Base-by-base conservation (phyloP, 805 yeast genomes). In the Candida oleophila region DNA sequence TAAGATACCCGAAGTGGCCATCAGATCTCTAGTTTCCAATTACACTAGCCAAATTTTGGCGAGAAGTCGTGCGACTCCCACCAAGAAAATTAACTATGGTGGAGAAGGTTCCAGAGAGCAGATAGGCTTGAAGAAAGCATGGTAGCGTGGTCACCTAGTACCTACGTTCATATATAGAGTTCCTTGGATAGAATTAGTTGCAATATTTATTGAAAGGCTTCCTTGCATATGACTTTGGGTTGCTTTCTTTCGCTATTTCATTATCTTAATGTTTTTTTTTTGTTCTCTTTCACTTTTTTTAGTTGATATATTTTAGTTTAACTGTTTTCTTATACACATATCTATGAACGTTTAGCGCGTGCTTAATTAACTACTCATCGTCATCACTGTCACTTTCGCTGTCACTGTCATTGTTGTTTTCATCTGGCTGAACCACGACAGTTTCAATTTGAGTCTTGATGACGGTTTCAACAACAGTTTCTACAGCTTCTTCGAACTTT, bases 401-500 rank as follows among this genome's bases (percentile, higher is more conserved):
- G 18, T 18, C 38, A 15, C 20, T 15, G 19, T 34, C 38, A 15
- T 14, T 34, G 19, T 34, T 14, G 12, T 14, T 18, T 5, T 34
- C 38, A 15, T 33, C 5, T 14, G 36, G 16, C 14, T 33, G 36
- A 14, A 14, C 36, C n/a, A 33, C 36, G n/a, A 33, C 36, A 14
- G 36, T 11, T 33, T 33, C 40, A 37, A 14, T 16, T 21, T 37
- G 7, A 34, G 20, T 15, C 11, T 34, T 18, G 12, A 34, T 34
- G 11, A 34, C 38, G 12, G 18, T 15, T 18, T 34, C 38, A 34
- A 15, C 12, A 19, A 18, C 40, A 37, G 40, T 18, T 21, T 37
- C 40, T 19, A 12, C 36, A 4, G 43, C 22, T 11, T 46, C 37
- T 33, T 46, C 47, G 3, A 25, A 22, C 9, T 20, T 40, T 43